These are phyloP conservation scores for Daldinia caldariorum DNA, from an alignment of 495 filamentous ascomycete genomes.

Conservation along the genomic window DNA sequence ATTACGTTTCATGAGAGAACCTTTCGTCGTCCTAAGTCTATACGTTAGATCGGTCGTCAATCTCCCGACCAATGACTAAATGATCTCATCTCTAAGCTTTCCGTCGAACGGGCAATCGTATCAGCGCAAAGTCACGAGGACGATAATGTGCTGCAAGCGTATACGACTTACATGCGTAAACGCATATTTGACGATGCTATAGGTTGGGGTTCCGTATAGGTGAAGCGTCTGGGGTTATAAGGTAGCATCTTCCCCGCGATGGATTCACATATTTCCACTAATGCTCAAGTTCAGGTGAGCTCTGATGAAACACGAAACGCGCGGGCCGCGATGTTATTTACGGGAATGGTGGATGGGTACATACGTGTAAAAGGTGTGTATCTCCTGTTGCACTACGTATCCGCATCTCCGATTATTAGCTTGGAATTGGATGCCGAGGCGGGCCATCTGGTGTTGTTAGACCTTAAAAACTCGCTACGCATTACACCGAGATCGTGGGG, in stretches of 20 bases:
- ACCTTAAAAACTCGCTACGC: slow-evolving; percentile 30
- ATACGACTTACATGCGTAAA: slow-evolving; percentile 34
- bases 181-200: slow-evolving; percentile 30
- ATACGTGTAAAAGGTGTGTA: neutral
- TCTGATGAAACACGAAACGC: slow-evolving; percentile 11
- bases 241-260: slow-evolving; percentile 33
- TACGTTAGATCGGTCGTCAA: slow-evolving; percentile 37
- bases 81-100: slow-evolving; percentile 2
- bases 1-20: slow-evolving; percentile 33
- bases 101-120: slow-evolving; percentile 24
- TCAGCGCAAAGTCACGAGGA: slow-evolving; percentile 39
- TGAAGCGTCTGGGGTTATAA: slow-evolving; percentile 20
- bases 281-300: slow-evolving; percentile 12
- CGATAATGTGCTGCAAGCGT: slow-evolving; percentile 32
- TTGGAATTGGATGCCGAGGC: slow-evolving; percentile 29
- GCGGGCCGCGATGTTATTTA: neutral
- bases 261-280: slow-evolving; percentile 34
- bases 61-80: slow-evolving; percentile 37
- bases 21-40: slow-evolving; percentile 20
- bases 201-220: slow-evolving; percentile 25
- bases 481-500: slow-evolving; percentile 46
- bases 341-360: neutral
- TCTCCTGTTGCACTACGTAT: neutral
- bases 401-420: no score
- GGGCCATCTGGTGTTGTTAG: slow-evolving; percentile 29